These are phyloP conservation scores for Populus trichocarpa DNA, from an alignment of 441 rosid species.

Conservation along the genomic window DNA sequence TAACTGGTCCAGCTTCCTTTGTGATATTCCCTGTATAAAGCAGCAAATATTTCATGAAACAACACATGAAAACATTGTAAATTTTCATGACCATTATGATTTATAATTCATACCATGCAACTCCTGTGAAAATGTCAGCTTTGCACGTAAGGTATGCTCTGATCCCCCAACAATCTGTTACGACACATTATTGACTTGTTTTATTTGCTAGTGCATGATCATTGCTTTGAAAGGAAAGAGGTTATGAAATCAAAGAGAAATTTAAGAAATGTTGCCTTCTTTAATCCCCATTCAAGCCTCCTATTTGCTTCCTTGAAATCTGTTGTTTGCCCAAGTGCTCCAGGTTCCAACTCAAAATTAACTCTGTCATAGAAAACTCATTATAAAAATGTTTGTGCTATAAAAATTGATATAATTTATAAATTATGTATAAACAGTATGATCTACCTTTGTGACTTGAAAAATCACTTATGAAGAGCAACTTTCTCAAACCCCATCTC, in stretches of 20 bases:
- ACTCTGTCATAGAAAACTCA: conserved; percentile 42
- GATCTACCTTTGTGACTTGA: neutral
- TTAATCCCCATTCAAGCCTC: conserved; percentile 88
- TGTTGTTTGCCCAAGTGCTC: conserved; percentile 80
- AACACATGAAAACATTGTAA: neutral
- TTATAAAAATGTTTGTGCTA: neutral
- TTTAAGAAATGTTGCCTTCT: conserved; percentile 55
- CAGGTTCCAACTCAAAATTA: conserved; percentile 83
- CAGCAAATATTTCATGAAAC: neutral
- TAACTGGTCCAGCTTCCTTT: conserved; percentile 95
- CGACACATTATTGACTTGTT: conserved; percentile 8
- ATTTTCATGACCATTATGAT: neutral
- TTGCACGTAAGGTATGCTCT: conserved; percentile 87
- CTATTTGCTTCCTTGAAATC: conserved; percentile 90
- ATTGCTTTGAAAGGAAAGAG: conserved; percentile 1
- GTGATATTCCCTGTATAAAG: conserved; percentile 71
- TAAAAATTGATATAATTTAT: neutral
- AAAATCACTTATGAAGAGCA: neutral
- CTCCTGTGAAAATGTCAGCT: conserved; percentile 91
- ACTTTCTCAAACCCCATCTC: neutral
- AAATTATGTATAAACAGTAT: neutral
- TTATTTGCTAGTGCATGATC: conserved; percentile 11
- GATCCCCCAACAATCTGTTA: conserved; percentile 90
- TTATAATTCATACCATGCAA: conserved; percentile 53
- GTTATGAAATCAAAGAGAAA: neutral